A percentile compares a stretch with the other conserved stretches of the same genome.
These are phyloP conservation scores for Russula earlei DNA, from an alignment of 768 basidiomycete genomes.

Conservation along the genomic window DNA sequence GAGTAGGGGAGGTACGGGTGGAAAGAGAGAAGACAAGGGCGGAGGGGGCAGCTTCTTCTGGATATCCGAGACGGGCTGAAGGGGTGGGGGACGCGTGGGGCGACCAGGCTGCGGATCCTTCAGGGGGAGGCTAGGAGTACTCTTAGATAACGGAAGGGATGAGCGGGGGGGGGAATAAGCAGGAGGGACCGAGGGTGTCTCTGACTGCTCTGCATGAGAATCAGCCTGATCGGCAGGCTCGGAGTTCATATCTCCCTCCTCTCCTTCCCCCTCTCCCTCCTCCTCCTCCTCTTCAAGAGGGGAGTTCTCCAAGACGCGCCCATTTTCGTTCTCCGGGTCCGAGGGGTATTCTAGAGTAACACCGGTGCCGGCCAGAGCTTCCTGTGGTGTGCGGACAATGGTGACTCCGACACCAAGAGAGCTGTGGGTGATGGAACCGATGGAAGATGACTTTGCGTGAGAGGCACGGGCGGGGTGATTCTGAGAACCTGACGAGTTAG, in stretches of 20 bases:
- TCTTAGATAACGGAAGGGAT: slow-evolving; percentile 22
- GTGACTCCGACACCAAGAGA: slow-evolving; percentile 63
- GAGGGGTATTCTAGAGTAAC: slow-evolving; percentile 7
- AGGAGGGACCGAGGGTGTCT: slow-evolving; percentile 16
- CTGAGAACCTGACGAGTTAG: slow-evolving; percentile 27
- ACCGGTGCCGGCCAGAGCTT: slow-evolving; percentile 44
- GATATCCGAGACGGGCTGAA: slow-evolving; percentile 17
- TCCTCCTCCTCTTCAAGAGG: not conserved
- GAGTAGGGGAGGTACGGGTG: slow-evolving; percentile 43
- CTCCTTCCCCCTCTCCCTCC: not conserved
- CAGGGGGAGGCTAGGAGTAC: slow-evolving; percentile 17
- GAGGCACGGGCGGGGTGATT: slow-evolving; percentile 32
- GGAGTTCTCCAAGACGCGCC: too few species aligned
- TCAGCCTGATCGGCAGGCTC: not conserved
- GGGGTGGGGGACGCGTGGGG: slow-evolving; percentile 28
- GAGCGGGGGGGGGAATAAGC: slow-evolving; percentile 23
- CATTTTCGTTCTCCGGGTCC: slow-evolving; percentile 1
- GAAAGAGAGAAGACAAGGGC: slow-evolving; percentile 30
- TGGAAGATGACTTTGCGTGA: slow-evolving; percentile 32
- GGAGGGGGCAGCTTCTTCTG: slow-evolving; percentile 24
- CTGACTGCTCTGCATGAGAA: slow-evolving; percentile 3
- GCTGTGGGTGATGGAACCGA: slow-evolving; percentile 34
- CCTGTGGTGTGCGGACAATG: slow-evolving; percentile 71
- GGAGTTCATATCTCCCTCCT: not conserved
- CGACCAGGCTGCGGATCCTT: slow-evolving; percentile 26